Evolutionary conservation across 257 asterid species (phyloP).

Genomic region (Solanum arcanum): DNA sequence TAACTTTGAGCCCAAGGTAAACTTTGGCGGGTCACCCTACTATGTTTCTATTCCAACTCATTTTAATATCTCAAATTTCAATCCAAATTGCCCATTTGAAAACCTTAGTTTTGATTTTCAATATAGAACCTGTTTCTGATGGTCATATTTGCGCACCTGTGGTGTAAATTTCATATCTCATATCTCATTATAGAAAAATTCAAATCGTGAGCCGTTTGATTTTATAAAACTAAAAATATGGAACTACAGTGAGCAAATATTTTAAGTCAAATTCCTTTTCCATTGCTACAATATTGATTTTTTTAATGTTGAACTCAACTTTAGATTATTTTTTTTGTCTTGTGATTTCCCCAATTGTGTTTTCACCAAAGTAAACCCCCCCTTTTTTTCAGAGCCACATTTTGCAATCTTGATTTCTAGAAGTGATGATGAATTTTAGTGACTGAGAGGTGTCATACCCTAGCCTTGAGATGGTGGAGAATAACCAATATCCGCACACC

Average conservation of each 20-base stretch:
- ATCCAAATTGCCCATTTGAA: background rate
- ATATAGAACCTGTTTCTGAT: too few species aligned
- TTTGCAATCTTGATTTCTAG: background rate
- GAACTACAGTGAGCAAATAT: background rate
- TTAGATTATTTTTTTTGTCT: background rate
- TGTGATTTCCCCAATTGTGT: background rate
- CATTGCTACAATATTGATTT: background rate
- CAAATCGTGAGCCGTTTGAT: too few species aligned
- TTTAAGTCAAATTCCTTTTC: background rate
- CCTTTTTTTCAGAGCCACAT: too few species aligned
- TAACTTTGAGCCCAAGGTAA: background rate
- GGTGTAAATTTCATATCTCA: too few species aligned
- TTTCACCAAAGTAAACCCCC: background rate
- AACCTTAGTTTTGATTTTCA: background rate
- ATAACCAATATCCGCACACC: background rate
- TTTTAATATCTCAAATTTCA: too few species aligned
- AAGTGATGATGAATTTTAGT: background rate
- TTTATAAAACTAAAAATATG: background rate
- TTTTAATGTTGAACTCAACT: background rate
- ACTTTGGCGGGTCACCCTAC: background rate
- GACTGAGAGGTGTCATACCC: background rate
- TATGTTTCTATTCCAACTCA: too few species aligned
- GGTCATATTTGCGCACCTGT: background rate
- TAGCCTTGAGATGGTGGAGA: background rate
- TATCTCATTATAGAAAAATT: background rate